phyloP scores from a whole-genome alignment of 768 basidiomycete species.

The Lentinula raphanica region DNA sequence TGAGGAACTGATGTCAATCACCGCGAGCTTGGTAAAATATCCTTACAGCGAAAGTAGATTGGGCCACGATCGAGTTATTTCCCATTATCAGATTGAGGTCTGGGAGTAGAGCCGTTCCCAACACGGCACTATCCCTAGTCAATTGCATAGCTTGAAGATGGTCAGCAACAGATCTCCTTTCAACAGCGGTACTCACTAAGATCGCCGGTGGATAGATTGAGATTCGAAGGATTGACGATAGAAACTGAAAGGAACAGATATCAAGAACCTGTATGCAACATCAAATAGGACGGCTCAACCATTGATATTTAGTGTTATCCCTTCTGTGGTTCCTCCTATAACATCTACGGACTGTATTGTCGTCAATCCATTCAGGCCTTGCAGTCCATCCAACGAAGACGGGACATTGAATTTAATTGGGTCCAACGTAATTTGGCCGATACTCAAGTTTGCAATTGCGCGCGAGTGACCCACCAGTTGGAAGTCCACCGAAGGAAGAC shows the following conservation, averaged over 20 bases:
- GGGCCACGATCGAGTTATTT: constrained; percentile 49
- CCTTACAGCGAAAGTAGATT: constrained; percentile 46
- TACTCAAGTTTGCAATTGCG: constrained; percentile 54
- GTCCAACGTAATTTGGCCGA: constrained; percentile 65
- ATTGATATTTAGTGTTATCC: constrained; percentile 53
- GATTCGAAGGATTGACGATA: constrained; percentile 64
- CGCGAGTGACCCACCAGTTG: constrained; percentile 53
- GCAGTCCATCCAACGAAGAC: constrained; percentile 53
- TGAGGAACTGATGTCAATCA: no score
- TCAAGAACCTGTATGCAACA: not conserved
- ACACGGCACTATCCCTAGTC: constrained; percentile 38
- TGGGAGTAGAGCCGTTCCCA: constrained; percentile 62
- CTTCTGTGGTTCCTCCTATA: constrained; percentile 53
- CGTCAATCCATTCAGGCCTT: constrained; percentile 53
- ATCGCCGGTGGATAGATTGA: constrained; percentile 58
- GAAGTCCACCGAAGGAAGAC: constrained; percentile 42
- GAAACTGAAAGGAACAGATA: constrained; percentile 32
- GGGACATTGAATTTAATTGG: constrained; percentile 70
- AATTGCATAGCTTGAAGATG: constrained; percentile 47
- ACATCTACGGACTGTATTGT: constrained; percentile 61
- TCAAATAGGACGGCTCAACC: constrained; percentile 30
- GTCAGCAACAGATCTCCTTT: not conserved
- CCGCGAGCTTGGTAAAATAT: not conserved
- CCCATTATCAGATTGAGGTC: constrained; percentile 56
- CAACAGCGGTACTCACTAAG: constrained; percentile 41